phyloP scores from a whole-genome alignment of 2,329 filamentous ascomycete genomes.

The Ophiostoma sp. region DNA sequence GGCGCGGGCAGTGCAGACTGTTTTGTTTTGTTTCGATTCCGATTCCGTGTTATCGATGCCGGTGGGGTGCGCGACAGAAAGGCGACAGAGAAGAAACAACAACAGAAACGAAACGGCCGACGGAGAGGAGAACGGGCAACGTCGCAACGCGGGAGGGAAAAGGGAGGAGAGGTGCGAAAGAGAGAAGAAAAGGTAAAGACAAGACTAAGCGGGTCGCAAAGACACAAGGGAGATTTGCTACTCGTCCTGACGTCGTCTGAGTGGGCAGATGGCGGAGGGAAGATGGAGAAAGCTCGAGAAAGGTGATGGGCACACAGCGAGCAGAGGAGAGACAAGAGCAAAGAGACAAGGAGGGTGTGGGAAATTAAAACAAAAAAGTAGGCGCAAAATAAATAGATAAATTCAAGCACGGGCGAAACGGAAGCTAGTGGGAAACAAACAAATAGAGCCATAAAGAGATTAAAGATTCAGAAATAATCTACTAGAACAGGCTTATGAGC shows the following conservation, averaged over 20 bases:
- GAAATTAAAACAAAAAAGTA: constrained; percentile 20
- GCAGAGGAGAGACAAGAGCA: background rate
- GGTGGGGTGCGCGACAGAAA: constrained; percentile 9
- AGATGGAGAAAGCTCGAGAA: constrained; percentile 12
- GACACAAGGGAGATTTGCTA: background rate
- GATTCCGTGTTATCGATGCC: background rate
- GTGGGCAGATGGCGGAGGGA: background rate
- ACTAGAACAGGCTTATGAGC: constrained; percentile 3
- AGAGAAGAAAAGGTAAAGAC: background rate
- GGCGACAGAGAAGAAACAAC: background rate
- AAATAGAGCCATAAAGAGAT: constrained; percentile 3
- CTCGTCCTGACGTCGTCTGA: constrained; percentile 6
- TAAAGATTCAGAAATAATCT: constrained; percentile 6
- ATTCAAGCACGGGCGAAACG: constrained; percentile 17
- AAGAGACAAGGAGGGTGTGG: constrained; percentile 19
- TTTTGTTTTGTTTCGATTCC: background rate
- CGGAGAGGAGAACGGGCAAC: background rate
- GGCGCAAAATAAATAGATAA: constrained; percentile 14
- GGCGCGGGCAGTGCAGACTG: background rate
- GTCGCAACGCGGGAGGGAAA: background rate
- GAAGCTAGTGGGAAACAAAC: constrained; percentile 1
- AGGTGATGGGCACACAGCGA: constrained; percentile 5
- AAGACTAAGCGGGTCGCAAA: background rate
- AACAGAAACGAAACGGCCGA: background rate
- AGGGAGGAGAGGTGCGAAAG: background rate